These are phyloP conservation scores for Thelephora ganbajun DNA, from an alignment of 768 basidiomycete species.

Conservation along the genomic window DNA sequence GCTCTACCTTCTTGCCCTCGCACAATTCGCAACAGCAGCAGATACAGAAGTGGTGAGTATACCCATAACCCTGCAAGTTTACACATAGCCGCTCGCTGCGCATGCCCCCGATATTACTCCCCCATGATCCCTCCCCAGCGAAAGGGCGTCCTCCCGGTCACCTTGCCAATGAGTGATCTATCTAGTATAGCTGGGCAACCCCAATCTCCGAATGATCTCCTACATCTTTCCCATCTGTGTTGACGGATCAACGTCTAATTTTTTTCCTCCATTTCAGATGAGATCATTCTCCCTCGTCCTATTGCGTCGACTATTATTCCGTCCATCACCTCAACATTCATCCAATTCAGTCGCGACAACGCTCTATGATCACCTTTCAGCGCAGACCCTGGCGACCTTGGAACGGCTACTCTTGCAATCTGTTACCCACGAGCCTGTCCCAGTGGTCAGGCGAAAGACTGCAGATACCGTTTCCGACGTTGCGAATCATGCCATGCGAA, in stretches of 20 bases:
- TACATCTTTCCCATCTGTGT: not conserved
- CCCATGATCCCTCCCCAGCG: not conserved
- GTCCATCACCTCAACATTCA: constrained; percentile 28
- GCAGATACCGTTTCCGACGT: constrained; percentile 69
- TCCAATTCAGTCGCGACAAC: constrained; percentile 30
- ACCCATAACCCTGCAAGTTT: not conserved
- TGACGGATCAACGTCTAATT: not conserved
- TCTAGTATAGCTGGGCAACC: no score
- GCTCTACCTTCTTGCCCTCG: constrained; percentile 63
- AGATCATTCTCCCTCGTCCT: constrained; percentile 75
- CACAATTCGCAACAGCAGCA: constrained; percentile 64
- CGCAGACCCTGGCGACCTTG: constrained; percentile 48
- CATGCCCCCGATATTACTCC: not conserved
- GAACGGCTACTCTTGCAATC: constrained; percentile 63
- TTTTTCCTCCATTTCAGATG: constrained; percentile 35
- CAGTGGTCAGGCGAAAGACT: constrained; percentile 50
- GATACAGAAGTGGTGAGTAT: constrained; percentile 66
- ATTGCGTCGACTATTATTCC: constrained; percentile 65
- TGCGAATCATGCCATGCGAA: constrained; percentile 58
- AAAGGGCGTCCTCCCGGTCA: not conserved
- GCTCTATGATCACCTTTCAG: constrained; percentile 65
- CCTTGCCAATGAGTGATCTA: no score
- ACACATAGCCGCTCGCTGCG: not conserved
- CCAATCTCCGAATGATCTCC: not conserved
- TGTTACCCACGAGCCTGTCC: constrained; percentile 43